phyloP scores from a whole-genome alignment of 1,139 yeast genomes.

The Hyphopichia buzzinii region DNA sequence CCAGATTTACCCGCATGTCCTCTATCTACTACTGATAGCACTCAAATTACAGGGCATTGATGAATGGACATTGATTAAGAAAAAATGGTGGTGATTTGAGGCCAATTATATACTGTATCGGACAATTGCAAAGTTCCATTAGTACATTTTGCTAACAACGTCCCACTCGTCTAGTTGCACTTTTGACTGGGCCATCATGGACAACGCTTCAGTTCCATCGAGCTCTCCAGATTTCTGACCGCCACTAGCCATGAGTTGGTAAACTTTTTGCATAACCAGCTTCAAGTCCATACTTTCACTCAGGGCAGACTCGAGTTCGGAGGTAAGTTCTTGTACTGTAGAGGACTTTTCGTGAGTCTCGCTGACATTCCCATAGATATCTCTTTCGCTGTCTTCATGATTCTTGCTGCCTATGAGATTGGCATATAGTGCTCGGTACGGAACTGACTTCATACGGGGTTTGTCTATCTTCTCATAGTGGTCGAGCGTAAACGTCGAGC shows the following conservation, averaged over 20 bases:
- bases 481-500: not conserved
- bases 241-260: constrained; percentile 22
- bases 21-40: not conserved
- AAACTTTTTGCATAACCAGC: constrained; percentile 26
- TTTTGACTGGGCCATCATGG: constrained; percentile 25
- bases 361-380: constrained; percentile 24
- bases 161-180: constrained; percentile 43
- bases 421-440: not conserved
- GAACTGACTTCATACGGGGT: not conserved
- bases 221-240: constrained; percentile 22
- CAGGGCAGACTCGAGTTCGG: not conserved
- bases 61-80: too few species aligned
- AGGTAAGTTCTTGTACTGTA: too few species aligned
- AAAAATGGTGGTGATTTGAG: too few species aligned
- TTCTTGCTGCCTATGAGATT: not conserved
- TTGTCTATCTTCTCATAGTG: not conserved
- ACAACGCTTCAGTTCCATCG: constrained; percentile 13
- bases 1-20: not conserved
- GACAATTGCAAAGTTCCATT: too few species aligned
- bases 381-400: constrained; percentile 7
- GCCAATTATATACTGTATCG: too few species aligned
- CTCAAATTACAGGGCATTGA: too few species aligned
- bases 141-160: constrained; percentile 34
- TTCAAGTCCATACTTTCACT: constrained; percentile 12
- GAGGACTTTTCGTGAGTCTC: constrained; percentile 12